These are phyloP conservation scores for Medakamo hakoo DNA, from an alignment of 139 green algal genomes.

Conservation along the genomic window DNA sequence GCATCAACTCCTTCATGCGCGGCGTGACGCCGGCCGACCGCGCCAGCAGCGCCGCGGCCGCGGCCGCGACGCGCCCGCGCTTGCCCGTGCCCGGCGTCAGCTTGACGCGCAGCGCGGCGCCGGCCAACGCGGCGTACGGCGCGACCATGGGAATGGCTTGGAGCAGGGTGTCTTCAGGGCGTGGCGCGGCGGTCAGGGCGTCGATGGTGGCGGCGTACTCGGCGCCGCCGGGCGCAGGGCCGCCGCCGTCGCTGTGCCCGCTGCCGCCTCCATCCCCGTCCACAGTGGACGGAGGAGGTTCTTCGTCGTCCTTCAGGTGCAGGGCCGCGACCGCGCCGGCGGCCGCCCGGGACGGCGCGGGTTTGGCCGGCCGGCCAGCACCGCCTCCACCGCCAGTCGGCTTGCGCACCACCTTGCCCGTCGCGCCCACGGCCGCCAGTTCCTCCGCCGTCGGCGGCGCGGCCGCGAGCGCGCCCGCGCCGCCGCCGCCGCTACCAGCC, in stretches of 20 bases:
- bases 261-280: slow-evolving; percentile 1
- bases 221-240: background rate
- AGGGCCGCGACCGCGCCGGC: background rate
- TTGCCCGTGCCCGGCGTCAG: background rate
- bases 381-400: background rate
- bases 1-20: background rate
- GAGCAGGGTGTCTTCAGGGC: background rate
- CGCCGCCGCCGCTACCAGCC: too few species aligned
- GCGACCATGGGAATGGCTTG: background rate
- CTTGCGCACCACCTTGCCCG: slow-evolving; percentile 7
- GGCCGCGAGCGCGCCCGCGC: slow-evolving; percentile 8
- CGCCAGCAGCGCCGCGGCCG: background rate
- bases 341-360: slow-evolving; percentile 1
- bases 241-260: slow-evolving; percentile 12
- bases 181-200: background rate
- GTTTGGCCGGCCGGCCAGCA: background rate
- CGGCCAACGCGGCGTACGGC: background rate
- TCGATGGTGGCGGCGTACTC: background rate
- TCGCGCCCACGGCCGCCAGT: slow-evolving; percentile 15
- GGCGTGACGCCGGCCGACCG: background rate
- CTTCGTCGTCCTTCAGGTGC: slow-evolving; percentile 4
- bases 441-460: slow-evolving; percentile 10
- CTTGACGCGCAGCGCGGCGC: background rate
- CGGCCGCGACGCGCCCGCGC: background rate
- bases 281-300: too few species aligned